Evolutionary conservation across 1,284 basidiomycete species (phyloP), one percentile per base, ranked within the genome.

Genomic region (Ganoderma leucocontextum): DNA sequence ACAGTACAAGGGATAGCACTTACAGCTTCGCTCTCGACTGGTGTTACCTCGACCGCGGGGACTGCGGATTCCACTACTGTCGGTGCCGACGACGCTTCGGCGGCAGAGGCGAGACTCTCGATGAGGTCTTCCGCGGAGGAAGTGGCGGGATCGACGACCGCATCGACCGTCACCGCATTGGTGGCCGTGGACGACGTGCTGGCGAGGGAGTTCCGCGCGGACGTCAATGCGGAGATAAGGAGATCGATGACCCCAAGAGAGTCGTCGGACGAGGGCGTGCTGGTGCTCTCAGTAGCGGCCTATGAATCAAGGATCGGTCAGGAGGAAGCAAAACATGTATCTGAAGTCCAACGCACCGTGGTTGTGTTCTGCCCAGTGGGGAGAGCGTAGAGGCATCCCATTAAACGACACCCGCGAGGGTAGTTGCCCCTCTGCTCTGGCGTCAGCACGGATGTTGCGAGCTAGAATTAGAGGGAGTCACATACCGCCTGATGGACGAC

Each of bases 361-460:
- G 36, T 17, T 36, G 44, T 19, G 52, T 29, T n/a, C 17, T 49
- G 17, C 35, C 35, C 63, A 2, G 65, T 60, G 10, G 65, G 64
- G 13, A 68, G 36, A 17, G 55, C 67, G 35, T 64, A 62, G 33
- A 71, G 42, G 60, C 70, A 71, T 4, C 67, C 60, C 64, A 64
- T 64, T n/a, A 59, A 38, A 35, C 67, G 67, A 15, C 70, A 71
- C 17, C 53, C 60, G 9, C 69, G 60, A 47, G 57, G 55, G n/a
- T 60, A 25, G 38, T 60, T 36, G 36, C 38, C 47, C 22, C 47
- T 60, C 58, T 60, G 38, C 19, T 15, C 15, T 17, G 38, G 36
- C 15, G 13, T 60, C 2, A 60, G 58, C 12, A 25, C 36, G 36
- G 41, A 0, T 15, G 8, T 38, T n/a, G 1, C 6, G n/a, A 22